Evolutionary conservation across 108 stramenopile genomes (phyloP).

Genomic region (Conticribra guillardii): DNA sequence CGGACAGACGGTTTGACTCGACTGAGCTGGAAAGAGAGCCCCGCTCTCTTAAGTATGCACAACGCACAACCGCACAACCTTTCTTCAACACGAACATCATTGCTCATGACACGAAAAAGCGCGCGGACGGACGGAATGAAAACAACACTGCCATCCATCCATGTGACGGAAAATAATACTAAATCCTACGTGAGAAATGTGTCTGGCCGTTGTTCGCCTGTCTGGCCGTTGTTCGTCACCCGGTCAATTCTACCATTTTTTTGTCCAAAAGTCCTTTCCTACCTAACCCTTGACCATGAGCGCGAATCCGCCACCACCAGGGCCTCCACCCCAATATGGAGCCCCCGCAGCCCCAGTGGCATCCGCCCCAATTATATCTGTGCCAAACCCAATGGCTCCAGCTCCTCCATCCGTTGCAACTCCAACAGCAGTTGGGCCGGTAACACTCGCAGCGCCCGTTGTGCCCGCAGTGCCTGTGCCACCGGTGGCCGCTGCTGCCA

Average conservation of each 20-base stretch:
- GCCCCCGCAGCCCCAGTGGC: background rate
- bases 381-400: background rate
- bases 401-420: background rate
- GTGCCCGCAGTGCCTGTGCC: constrained; percentile 6
- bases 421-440: background rate
- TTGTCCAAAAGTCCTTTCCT: background rate
- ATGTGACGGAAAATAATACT: background rate
- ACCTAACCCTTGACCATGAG: background rate
- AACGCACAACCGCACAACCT: background rate
- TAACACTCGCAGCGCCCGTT: too few relatives aligned
- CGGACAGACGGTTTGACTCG: too few relatives aligned
- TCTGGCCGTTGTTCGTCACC: background rate
- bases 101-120: too few relatives aligned
- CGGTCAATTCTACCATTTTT: background rate
- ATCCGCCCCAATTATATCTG: background rate
- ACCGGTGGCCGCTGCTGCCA: constrained; percentile 6
- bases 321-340: background rate
- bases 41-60: too few relatives aligned
- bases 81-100: too few relatives aligned
- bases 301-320: background rate
- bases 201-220: background rate
- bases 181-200: background rate
- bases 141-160: background rate
- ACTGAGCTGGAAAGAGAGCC: too few relatives aligned
- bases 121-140: too few relatives aligned